Base-by-base conservation (phyloP, 495 filamentous ascomycete species). In the Penicillium cataractarum region DNA sequence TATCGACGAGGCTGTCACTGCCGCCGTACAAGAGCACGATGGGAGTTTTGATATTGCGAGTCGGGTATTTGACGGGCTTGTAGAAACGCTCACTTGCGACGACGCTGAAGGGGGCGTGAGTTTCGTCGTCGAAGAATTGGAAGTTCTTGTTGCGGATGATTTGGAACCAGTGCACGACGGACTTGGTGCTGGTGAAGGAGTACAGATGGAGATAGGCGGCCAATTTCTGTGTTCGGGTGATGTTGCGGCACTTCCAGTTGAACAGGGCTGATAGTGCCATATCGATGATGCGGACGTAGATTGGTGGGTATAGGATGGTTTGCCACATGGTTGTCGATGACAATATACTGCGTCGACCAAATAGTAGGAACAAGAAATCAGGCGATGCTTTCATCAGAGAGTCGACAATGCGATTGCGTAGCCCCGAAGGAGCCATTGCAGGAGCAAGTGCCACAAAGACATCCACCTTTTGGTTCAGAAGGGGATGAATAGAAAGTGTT, bases 121-220 rank as follows among this genome's bases (percentile, higher is more conserved):
- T 84, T 68, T 97, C 94, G 68, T 99, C 95, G 69, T 99, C 95
- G 73, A 92, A 98, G 90, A 99, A 97, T 74, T 98, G 95, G 72
- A 99, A 99, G 32, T 84, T 90, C 64, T 90, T 89, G 69, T 93
- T 97, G 49, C 95, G 88, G 64, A 99, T 98, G 67, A 99, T 97
- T 70, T 99, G 95, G 76, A 99, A 99, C 95, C 95, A 99, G 68
- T 99, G 95, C 0, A 99, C 95, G 9, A 97, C 91, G 15, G 88
- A 91, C 71, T 99, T 99, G 60, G 92, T 96, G 70, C 90, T 94
- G 0, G 95, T 97, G 72, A 92, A 98, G 3, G 93, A 97, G 72
- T 96, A 99, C 1, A 99, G 79, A 74, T 99, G 96, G 27, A 94
- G 87, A 69, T 99, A 99, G n/a, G 92, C 93, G 27, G 95, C 95